These are phyloP conservation scores for Penicillium coffeae DNA, from an alignment of 495 filamentous ascomycete species.

Conservation along the genomic window DNA sequence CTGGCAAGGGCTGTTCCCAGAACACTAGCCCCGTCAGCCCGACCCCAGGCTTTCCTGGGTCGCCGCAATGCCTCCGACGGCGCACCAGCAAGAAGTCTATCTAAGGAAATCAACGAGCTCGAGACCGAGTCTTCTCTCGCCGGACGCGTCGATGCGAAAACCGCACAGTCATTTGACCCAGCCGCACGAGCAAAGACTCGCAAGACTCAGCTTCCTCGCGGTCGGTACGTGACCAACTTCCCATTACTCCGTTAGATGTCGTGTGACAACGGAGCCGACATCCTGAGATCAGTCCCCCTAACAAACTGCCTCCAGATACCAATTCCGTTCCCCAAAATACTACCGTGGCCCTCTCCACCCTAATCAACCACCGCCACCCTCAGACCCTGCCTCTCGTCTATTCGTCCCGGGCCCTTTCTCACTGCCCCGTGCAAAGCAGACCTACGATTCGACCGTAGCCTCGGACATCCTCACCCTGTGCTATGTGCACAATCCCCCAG, in stretches of 20 bases:
- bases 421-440: conserved; percentile 82
- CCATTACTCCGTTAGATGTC: not conserved
- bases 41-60: conserved; percentile 30
- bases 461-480: conserved; percentile 87
- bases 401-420: conserved; percentile 94
- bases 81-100: conserved; percentile 31
- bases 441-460: conserved; percentile 78
- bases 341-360: conserved; percentile 91
- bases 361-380: conserved; percentile 77
- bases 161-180: conserved; percentile 53
- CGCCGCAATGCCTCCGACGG: conserved; percentile 49
- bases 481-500: conserved; percentile 78
- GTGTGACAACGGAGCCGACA: conserved; percentile 3
- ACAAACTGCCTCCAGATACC: conserved; percentile 58
- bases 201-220: conserved; percentile 57
- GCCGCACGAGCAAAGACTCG: conserved; percentile 47
- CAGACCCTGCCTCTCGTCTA: conserved; percentile 79
- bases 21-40: conserved; percentile 31
- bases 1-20: conserved; percentile 41
- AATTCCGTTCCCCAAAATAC: conserved; percentile 88
- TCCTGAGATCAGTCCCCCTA: not conserved
- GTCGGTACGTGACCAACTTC: conserved; percentile 53
- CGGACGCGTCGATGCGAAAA: conserved; percentile 19
- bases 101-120: conserved; percentile 33
- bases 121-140: conserved; percentile 37